phyloP scores from a whole-genome alignment of 176 grass and related monocot species.

The Musa troglodytarum region DNA sequence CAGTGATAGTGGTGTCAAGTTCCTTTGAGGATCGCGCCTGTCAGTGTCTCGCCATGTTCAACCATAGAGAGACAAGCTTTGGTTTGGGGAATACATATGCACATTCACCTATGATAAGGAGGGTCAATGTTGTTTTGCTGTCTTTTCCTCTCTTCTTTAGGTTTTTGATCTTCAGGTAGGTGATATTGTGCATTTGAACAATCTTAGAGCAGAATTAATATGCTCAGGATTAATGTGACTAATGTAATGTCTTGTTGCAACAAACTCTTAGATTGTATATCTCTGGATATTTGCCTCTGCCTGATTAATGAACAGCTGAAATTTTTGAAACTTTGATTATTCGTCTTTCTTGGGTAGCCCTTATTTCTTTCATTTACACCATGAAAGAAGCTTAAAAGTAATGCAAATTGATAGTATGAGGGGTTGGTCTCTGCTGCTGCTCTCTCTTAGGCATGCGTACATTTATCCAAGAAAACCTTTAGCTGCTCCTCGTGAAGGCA shows the following conservation, averaged over 20 bases:
- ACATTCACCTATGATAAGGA: neutral
- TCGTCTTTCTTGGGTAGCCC: too few relatives aligned
- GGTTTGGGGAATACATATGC: conserved; percentile 1
- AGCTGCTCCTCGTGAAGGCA: too few relatives aligned
- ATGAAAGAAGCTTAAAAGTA: too few relatives aligned
- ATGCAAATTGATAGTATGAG: too few relatives aligned
- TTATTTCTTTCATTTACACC: too few relatives aligned
- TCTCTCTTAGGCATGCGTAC: too few relatives aligned
- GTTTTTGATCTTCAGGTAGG: neutral
- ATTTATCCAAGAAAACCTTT: too few relatives aligned
- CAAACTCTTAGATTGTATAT: neutral
- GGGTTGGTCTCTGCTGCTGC: too few relatives aligned
- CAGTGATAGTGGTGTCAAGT: neutral
- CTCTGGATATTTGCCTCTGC: too few relatives aligned
- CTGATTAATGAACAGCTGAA: too few relatives aligned
- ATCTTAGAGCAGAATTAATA: neutral
- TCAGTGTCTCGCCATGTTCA: neutral
- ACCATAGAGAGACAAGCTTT: conserved; percentile 39
- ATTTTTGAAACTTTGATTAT: too few relatives aligned
- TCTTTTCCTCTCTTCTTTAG: neutral
- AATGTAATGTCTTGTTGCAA: neutral
- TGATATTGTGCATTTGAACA: conserved; percentile 11
- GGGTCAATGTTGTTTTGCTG: neutral
- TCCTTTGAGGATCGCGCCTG: neutral
- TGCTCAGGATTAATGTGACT: neutral